Evolutionary conservation across 495 filamentous ascomycete species (phyloP).

Genomic region (Aspergillus affinis): DNA sequence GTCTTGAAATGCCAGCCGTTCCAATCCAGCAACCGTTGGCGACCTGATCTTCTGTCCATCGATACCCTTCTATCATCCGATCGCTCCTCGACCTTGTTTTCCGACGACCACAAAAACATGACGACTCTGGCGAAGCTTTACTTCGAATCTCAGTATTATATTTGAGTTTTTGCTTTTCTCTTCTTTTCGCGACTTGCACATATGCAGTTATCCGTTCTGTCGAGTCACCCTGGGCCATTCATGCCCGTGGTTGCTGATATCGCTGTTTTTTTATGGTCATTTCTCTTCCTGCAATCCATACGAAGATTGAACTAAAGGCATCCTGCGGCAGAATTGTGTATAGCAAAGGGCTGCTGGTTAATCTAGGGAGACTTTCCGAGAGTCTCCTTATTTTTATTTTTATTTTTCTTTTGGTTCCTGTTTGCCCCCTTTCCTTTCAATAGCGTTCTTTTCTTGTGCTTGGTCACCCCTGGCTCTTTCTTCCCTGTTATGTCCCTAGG

Average conservation of each 20-base stretch:
- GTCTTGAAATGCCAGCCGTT: slow-evolving; percentile 26
- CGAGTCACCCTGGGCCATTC: neutral
- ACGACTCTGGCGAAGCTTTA: slow-evolving; percentile 36
- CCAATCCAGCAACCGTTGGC: slow-evolving; percentile 4
- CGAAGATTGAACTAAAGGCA: slow-evolving; percentile 14
- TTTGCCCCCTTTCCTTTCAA: neutral
- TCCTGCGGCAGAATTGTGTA: slow-evolving; percentile 28
- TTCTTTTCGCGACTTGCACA: slow-evolving; percentile 38
- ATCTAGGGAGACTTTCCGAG: slow-evolving; percentile 20
- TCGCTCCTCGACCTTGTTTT: slow-evolving; percentile 17
- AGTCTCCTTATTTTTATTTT: slow-evolving; percentile 16
- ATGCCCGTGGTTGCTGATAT: neutral
- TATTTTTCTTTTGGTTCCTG: slow-evolving; percentile 22
- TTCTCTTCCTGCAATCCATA: slow-evolving; percentile 4
- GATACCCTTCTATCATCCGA: slow-evolving; percentile 11
- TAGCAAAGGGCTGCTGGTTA: slow-evolving; percentile 36
- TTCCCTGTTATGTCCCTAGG: slow-evolving; percentile 48
- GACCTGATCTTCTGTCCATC: slow-evolving; percentile 9
- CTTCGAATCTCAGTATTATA: slow-evolving; percentile 21
- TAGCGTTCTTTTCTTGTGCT: slow-evolving; percentile 30
- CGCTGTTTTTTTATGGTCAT: slow-evolving; percentile 9
- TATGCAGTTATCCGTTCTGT: slow-evolving; percentile 18
- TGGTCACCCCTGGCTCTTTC: slow-evolving; percentile 32
- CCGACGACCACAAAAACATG: slow-evolving; percentile 41
- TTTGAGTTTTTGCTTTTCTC: slow-evolving; percentile 26